phyloP scores from a whole-genome alignment of 352 stramenopile genomes.

The Aphanomyces cochlioides region DNA sequence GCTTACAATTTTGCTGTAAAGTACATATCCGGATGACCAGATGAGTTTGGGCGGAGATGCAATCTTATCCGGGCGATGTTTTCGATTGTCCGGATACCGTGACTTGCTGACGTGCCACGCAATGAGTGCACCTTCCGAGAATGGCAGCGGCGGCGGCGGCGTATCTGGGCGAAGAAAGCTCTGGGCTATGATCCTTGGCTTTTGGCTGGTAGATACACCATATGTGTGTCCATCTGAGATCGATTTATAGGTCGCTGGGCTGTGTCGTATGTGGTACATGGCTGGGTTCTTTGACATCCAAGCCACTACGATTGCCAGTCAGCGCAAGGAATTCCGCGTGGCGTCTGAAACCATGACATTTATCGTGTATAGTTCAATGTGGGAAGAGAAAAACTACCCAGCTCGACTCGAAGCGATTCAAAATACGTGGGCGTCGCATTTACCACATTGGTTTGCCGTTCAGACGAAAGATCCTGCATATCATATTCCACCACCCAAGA shows the following conservation, averaged over 20 bases:
- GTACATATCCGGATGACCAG: too few species aligned
- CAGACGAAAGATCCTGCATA: constrained; percentile 23
- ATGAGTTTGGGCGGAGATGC: too few species aligned
- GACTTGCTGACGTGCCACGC: neutral
- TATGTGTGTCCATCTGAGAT: neutral
- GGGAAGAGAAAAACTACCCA: constrained; percentile 22
- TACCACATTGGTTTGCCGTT: constrained; percentile 19
- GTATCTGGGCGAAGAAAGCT: constrained; percentile 18
- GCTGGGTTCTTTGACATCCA: constrained; percentile 27
- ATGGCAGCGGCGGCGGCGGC: neutral
- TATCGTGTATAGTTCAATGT: constrained; percentile 31
- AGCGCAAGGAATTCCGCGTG: constrained; percentile 14
- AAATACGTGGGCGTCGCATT: constrained; percentile 24
- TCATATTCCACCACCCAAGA: neutral
- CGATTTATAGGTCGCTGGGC: constrained; percentile 8
- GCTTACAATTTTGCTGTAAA: too few species aligned
- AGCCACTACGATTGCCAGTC: neutral
- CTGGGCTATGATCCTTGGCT: constrained; percentile 24
- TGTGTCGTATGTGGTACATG: constrained; percentile 31
- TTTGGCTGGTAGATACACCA: constrained; percentile 20
- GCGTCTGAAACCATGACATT: constrained; percentile 25
- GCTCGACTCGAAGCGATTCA: constrained; percentile 22
- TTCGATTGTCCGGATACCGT: too few species aligned
- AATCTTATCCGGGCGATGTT: too few species aligned
- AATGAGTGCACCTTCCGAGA: neutral